Evolutionary conservation across 257 asterid genomes (phyloP), one percentile per base, ranked within the genome.

Genomic region (Handroanthus guayacan): DNA sequence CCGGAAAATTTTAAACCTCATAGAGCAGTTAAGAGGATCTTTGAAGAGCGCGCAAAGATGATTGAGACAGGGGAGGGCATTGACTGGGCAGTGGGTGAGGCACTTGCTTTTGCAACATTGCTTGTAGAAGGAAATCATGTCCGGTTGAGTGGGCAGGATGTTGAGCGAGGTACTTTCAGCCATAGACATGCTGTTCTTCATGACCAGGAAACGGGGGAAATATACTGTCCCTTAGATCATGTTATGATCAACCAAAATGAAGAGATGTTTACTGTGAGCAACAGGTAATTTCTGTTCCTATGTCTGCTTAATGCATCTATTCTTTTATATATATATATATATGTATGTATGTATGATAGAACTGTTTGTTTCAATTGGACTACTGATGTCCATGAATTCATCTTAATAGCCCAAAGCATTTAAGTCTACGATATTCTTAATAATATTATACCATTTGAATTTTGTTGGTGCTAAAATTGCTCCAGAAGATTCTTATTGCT

Each of bases 81-180:
- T 75, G 99, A 95, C 84, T 95, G 99, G 99, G 99, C 97, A 13
- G 82, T 95, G 60, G 99, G 88, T 48, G 99, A 95, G 86, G 97
- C 98, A 50, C 98, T 92, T 55, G 99, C 99, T 82, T 95, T 95
- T 84, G 98, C 99, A 39, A 92, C 99, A 36, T 85, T 95, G 77
- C 91, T 95, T 50, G 92, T 89, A 39, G 99, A 95, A 83, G 99
- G 98, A 79, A 95, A 95, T 84, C 99, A 95, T 80, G 99, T 95
- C 77, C 92, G 99, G 81, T 85, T 95, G 88, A 95, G 99, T 56
- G 99, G 99, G 78, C 99, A 95, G 85, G 99, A 95, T 72, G 99
- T 95, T 60, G 99, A 95, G 87, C 86, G 99, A 61, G 99, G 99
- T 62, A 95, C 98, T 84, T 95, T 95, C 81, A 95, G 99, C 85